phyloP scores from a whole-genome alignment of 2,329 filamentous ascomycete genomes.

The Talaromyces sp. region DNA sequence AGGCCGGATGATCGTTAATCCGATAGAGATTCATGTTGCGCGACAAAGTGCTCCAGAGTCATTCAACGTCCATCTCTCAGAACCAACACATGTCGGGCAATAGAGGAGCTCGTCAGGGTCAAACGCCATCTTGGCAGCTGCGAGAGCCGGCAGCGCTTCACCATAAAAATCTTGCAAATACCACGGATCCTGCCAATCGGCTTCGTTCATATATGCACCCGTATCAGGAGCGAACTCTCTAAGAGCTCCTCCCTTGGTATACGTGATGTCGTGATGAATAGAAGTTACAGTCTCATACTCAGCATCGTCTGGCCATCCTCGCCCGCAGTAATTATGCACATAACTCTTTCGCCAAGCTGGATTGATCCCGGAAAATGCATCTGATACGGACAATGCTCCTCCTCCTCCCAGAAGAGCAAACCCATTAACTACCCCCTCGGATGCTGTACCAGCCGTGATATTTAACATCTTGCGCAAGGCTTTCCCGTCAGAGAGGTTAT shows the following conservation, averaged over 20 bases:
- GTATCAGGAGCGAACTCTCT: constrained; percentile 36
- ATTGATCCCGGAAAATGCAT: constrained; percentile 31
- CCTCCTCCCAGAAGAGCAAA: constrained; percentile 31
- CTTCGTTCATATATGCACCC: constrained; percentile 42
- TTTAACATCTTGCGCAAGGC: constrained; percentile 32
- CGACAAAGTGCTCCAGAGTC: not conserved
- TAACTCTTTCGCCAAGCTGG: constrained; percentile 34
- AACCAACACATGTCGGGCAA: constrained; percentile 35
- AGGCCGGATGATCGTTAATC: too few relatives aligned
- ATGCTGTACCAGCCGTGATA: constrained; percentile 24
- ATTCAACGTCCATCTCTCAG: constrained; percentile 28
- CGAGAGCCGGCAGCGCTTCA: constrained; percentile 34
- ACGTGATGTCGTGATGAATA: constrained; percentile 35
- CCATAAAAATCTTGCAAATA: constrained; percentile 42
- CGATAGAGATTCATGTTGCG: too few relatives aligned
- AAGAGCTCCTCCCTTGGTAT: constrained; percentile 35
- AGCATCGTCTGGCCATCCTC: constrained; percentile 34
- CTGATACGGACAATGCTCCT: constrained; percentile 29
- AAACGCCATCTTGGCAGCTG: constrained; percentile 37
- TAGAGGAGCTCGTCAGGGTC: constrained; percentile 41
- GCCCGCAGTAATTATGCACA: constrained; percentile 28
- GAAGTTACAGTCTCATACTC: constrained; percentile 30
- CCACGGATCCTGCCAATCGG: constrained; percentile 36
- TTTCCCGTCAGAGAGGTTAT: not conserved
- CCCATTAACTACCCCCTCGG: constrained; percentile 29